Evolutionary conservation across 2,329 filamentous ascomycete species (phyloP), one percentile per base, ranked within the genome.

Genomic region (Fusarium domesticum): DNA sequence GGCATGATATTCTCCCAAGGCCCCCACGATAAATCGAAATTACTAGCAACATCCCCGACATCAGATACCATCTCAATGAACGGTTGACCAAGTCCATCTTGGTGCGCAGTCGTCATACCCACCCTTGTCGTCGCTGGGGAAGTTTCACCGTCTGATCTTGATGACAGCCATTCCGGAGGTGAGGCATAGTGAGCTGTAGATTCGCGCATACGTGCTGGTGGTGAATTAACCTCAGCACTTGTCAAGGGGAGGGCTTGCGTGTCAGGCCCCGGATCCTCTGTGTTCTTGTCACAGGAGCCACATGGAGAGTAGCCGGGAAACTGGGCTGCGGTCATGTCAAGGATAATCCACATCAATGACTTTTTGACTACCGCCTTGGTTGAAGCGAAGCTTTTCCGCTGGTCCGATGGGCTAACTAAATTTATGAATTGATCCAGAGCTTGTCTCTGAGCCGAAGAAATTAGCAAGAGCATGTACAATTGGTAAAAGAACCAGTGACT

Each of bases 121-220:
- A n/a, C n/a, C n/a, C n/a, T n/a, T n/a, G n/a, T n/a, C n/a, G n/a
- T n/a, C n/a, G n/a, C n/a, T n/a, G n/a, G n/a, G n/a, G n/a, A n/a
- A n/a, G n/a, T n/a, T n/a, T n/a, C n/a, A n/a, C n/a, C n/a, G n/a
- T n/a, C n/a, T 15, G 17, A 15, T 3, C 44, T 34, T 6, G 39
- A 18, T 3, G 28, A 31, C 3, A 54, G 14, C 51, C 48, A 54
- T 4, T 34, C 32, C 0, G 51, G 51, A 8, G 51, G 51, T 0
- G 51, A 54, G 2, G 51, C 51, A 23, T 52, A 54, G 0, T 54
- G 48, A 15, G 37, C 51, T 5, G 51, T 54, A 2, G 51, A 54
- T 5, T 54, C 51, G 1, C 48, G n/a, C 39, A 54, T 54, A 15
- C 52, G 51, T 6, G 23, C 18, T 12, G 39, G 39, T 1, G 48